Evolutionary conservation across 202 grass and related monocot genomes (phyloP).

Genomic region (Schoenoplectus triqueter): DNA sequence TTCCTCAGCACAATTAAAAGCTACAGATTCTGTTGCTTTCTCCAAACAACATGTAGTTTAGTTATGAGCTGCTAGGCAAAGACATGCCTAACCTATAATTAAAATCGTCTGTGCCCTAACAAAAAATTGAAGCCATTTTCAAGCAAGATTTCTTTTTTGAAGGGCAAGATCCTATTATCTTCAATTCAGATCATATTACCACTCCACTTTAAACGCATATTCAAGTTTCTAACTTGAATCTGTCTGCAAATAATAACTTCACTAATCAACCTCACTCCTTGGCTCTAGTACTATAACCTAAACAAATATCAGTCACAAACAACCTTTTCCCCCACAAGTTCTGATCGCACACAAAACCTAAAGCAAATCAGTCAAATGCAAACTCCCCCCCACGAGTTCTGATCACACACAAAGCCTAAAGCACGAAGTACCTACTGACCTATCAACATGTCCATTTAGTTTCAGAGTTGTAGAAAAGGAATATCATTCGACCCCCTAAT

Average conservation of each 20-base stretch:
- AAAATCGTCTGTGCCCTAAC: not conserved
- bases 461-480: not conserved
- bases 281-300: not conserved
- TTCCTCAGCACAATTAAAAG: not conserved
- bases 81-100: not conserved
- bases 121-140: conserved; percentile 18
- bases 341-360: not conserved
- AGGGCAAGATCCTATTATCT: not conserved
- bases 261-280: not conserved
- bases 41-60: not conserved
- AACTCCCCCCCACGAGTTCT: no score
- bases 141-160: not conserved
- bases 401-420: not conserved
- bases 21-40: not conserved
- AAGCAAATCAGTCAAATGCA: not conserved
- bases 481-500: conserved; percentile 7
- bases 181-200: conserved; percentile 18
- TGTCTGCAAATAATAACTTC: not conserved
- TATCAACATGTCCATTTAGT: not conserved
- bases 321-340: not conserved
- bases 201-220: not conserved
- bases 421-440: not conserved
- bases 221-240: conserved; percentile 1
- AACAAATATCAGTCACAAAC: not conserved
- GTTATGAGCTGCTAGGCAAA: not conserved